Evolutionary conservation across 2,329 filamentous ascomycete species (phyloP).

Genomic region (Rhynchosporium secalis): DNA sequence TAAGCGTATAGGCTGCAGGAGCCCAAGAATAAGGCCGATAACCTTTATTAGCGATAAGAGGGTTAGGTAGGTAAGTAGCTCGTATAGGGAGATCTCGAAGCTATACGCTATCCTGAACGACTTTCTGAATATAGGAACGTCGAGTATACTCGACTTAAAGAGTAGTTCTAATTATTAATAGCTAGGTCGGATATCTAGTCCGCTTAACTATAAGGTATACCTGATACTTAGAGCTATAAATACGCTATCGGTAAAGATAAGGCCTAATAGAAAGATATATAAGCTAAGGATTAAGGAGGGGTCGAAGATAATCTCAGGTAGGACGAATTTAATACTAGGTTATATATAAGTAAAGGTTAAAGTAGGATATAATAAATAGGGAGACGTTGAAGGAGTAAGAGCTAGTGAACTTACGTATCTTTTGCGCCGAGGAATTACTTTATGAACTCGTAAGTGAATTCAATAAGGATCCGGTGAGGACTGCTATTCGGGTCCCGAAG

Average conservation of each 20-base stretch:
- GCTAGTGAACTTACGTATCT: slow-evolving; percentile 13
- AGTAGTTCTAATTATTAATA: background rate
- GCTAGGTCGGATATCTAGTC: slow-evolving; percentile 1
- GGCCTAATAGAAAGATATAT: background rate
- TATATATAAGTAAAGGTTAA: background rate
- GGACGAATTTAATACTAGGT: slow-evolving; percentile 1
- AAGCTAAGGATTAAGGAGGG: background rate
- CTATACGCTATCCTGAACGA: background rate
- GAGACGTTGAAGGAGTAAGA: background rate
- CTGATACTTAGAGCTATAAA: slow-evolving; percentile 5
- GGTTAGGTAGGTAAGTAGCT: background rate
- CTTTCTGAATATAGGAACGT: background rate
- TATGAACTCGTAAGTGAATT: slow-evolving; percentile 25
- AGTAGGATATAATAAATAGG: background rate
- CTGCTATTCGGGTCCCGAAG: slow-evolving; percentile 19
- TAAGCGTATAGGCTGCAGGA: background rate
- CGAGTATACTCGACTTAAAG: background rate
- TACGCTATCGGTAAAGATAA: background rate
- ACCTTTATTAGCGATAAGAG: background rate
- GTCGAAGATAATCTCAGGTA: background rate
- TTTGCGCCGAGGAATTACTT: slow-evolving; percentile 23
- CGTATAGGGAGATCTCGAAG: background rate
- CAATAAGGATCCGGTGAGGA: slow-evolving; percentile 19
- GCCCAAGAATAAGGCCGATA: background rate
- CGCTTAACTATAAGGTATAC: background rate